A percentile compares a stretch with the other conserved stretches of the same genome.
These are phyloP conservation scores for Suillus decipiens DNA, from an alignment of 768 basidiomycete genomes.

Conservation along the genomic window DNA sequence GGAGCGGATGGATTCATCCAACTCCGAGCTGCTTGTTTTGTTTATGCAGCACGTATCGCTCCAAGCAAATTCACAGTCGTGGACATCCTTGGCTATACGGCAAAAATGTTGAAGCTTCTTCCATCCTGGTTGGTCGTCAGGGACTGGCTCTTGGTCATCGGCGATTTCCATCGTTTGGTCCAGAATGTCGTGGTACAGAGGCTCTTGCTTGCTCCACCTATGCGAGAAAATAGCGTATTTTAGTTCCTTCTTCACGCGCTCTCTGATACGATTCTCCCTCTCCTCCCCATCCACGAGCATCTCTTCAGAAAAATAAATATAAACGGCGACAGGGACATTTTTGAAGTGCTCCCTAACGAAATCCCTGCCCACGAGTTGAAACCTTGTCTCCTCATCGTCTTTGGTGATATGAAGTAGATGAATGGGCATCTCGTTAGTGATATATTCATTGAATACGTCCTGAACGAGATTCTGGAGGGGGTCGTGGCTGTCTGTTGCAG, in stretches of 20 bases:
- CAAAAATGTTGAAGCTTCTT: constrained; percentile 11
- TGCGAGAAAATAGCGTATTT: constrained; percentile 14
- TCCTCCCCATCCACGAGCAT: constrained; percentile 1
- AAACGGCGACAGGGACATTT: neutral
- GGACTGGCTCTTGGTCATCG: neutral
- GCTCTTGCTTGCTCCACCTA: constrained; percentile 4
- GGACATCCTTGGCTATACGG: neutral
- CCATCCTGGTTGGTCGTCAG: neutral
- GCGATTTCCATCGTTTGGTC: neutral
- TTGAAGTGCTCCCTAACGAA: neutral
- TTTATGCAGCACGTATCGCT: constrained; percentile 20
- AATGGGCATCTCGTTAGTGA: constrained; percentile 7
- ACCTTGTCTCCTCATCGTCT: neutral
- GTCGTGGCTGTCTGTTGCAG: neutral
- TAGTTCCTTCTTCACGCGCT: neutral
- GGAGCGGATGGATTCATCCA: constrained; percentile 23
- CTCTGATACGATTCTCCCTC: neutral
- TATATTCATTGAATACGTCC: neutral
- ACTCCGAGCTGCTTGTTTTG: constrained; percentile 21
- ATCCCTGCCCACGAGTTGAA: neutral
- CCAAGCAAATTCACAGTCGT: constrained; percentile 15
- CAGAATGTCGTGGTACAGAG: neutral
- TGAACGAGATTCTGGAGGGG: neutral
- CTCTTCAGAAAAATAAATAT: neutral
- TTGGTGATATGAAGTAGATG: constrained; percentile 4